Percentiles rank a stretch among this genome's conserved stretches.
phyloP scores from a whole-genome alignment of 1,284 basidiomycete genomes.

The Abortiporus biennis region DNA sequence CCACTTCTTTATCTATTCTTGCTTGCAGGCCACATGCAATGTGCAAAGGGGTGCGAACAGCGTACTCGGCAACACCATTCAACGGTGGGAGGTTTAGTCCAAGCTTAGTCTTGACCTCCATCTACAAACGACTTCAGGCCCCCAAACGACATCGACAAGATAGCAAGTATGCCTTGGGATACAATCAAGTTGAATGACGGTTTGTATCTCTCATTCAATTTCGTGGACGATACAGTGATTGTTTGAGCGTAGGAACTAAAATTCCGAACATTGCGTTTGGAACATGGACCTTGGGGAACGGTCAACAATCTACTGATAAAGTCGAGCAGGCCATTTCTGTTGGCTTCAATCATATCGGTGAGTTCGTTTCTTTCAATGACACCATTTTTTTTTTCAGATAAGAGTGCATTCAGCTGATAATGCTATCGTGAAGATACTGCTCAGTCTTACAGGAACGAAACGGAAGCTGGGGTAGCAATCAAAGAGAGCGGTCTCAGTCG shows the following conservation, averaged over 20 bases:
- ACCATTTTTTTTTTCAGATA: background rate
- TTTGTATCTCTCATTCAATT: slow-evolving; percentile 20
- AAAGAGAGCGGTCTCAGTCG: slow-evolving; percentile 28
- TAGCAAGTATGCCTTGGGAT: slow-evolving; percentile 53
- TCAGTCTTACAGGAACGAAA: slow-evolving; percentile 33
- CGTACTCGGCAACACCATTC: too few species aligned
- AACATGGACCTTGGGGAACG: slow-evolving; percentile 42
- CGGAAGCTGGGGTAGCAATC: slow-evolving; percentile 32
- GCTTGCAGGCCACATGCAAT: too few species aligned
- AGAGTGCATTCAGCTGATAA: background rate
- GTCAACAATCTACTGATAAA: slow-evolving; percentile 24
- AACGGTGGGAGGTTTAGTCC: too few species aligned
- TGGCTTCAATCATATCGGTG: slow-evolving; percentile 26
- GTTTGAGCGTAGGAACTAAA: slow-evolving; percentile 25
- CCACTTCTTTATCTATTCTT: too few species aligned
- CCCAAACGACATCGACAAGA: too few species aligned
- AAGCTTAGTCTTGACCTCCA: too few species aligned
- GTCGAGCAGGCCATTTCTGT: slow-evolving; percentile 26
- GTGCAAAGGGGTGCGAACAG: too few species aligned
- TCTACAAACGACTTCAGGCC: too few species aligned
- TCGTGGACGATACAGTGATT: background rate
- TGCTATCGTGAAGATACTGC: slow-evolving; percentile 20
- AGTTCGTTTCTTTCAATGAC: slow-evolving; percentile 2
- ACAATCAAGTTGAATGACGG: slow-evolving; percentile 46
- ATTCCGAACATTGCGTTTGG: slow-evolving; percentile 55